Base-by-base conservation (phyloP, 1,139 yeast genomes). In the Protomyces inundatus region DNA sequence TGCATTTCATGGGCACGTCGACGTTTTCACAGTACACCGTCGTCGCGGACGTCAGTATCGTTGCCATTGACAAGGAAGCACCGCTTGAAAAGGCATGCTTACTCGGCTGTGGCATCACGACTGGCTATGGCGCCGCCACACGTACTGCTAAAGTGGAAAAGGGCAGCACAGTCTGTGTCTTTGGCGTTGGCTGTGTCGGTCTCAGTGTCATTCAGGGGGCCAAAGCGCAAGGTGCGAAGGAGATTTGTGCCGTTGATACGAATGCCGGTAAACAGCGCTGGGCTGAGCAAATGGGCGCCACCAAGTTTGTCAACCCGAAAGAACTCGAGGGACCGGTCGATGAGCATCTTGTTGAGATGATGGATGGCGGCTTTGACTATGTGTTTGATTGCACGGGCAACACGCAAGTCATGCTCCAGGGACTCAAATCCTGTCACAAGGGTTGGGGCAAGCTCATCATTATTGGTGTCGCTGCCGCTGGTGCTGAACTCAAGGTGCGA, bases 321-420 rank as follows among this genome's bases (percentile, higher is more conserved):
- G 83, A 82, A 70, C 79, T 91, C 70, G 93, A 90, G 64, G 81
- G 84, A 67, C 80, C 88, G 51, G 84, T 91, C 73, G 97, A 90
- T 65, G 89, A 89, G 66, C 86, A 89, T 75, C 82, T 93, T 71
- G 79, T 90, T 70, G 96, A 89, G 73, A 79, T 86, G 84, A 90
- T 97, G 66, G 98, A 93, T 73, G 98, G 98, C 71, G 98, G 98
- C 60, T 83, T 91, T 69, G 98, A 93, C 74, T 90, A 76, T 79
- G 91, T 98, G 48, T 93, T 93, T 74, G 98, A 95, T 79, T 91
- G 98, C 81, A 93, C 98, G 64, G 98, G 98, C 79, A 95, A 93
- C 74, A 93, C 87, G 67, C 77, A 83, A 55, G 98, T 93, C 63
- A 93, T 93, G 98, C 86, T 98, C 79, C 80, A 84, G 73, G 98